Conservation (phyloP, 164 flowering plant species). For the Brasenia schreberi region DNA sequence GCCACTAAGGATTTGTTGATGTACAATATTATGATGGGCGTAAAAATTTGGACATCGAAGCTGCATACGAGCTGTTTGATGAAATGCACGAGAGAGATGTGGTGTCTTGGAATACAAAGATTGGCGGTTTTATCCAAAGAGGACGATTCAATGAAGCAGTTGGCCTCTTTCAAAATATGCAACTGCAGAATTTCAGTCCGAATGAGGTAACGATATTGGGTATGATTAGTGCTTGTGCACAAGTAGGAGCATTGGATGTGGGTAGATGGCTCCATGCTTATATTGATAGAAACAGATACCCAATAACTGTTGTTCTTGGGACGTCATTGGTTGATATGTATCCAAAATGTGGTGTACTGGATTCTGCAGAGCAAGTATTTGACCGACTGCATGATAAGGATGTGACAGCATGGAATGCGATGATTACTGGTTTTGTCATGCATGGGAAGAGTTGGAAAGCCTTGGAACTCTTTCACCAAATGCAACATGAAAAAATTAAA, state of each 20-base stretch:
- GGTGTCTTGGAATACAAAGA: conserved; percentile 20
- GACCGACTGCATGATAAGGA: conserved; percentile 11
- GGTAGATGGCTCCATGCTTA: conserved; percentile 19
- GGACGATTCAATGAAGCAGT: conserved; percentile 16
- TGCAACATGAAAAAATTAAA: conserved; percentile 11
- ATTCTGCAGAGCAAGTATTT: conserved; percentile 14
- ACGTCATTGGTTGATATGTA: conserved; percentile 23
- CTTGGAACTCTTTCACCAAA: conserved; percentile 11
- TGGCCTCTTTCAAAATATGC: conserved; percentile 16
- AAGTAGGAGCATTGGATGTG: conserved; percentile 16
- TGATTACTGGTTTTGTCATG: conserved; percentile 28
- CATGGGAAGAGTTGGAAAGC: conserved; percentile 17
- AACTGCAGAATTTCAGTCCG: conserved; percentile 8
- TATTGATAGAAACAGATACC: conserved; percentile 10
- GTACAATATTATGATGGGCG: conserved; percentile 23
- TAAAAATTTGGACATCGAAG: conserved; percentile 13
- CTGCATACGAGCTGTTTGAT: conserved; percentile 10
- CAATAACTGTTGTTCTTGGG: conserved; percentile 8
- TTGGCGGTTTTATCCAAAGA: conserved; percentile 18
- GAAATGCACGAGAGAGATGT: conserved; percentile 19
- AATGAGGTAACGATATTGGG: conserved; percentile 17
- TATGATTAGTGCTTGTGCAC: conserved; percentile 17
- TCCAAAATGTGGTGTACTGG: conserved; percentile 19
- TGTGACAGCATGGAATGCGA: conserved; percentile 24
- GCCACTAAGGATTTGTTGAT: conserved; percentile 5